phyloP scores from a whole-genome alignment of 345 rosid species.

The Melaleuca quinquenervia region DNA sequence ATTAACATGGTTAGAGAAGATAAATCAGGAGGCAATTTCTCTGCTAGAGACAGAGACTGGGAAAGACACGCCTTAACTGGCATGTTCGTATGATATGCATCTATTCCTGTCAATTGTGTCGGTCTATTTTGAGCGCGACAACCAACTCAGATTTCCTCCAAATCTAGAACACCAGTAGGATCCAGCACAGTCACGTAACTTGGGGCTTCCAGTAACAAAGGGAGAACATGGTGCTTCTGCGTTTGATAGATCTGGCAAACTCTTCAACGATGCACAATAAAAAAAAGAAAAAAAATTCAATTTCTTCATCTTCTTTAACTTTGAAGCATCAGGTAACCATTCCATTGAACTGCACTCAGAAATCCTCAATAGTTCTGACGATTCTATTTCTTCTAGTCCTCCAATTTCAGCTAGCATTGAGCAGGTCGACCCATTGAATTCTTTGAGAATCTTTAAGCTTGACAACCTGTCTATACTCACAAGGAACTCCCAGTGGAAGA shows the following conservation, averaged over 20 bases:
- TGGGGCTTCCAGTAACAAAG: background rate
- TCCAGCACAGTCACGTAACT: background rate
- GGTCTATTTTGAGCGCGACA: background rate
- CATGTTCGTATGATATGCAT: background rate
- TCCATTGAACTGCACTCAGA: background rate
- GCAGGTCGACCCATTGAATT: background rate
- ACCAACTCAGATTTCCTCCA: too few species aligned
- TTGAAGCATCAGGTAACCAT: background rate
- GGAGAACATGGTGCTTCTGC: background rate
- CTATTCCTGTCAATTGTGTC: background rate
- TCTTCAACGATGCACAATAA: background rate
- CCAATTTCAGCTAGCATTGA: background rate
- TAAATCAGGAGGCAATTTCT: background rate
- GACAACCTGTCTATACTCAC: background rate
- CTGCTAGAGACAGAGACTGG: background rate
- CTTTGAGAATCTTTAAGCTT: background rate
- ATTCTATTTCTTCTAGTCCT: background rate
- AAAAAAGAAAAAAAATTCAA: background rate
- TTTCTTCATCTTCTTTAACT: background rate
- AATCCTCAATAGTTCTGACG: background rate
- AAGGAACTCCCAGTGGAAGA: background rate
- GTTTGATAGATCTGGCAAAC: background rate
- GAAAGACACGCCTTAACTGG: background rate
- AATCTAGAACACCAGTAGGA: background rate
- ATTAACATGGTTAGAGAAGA: too few species aligned